phyloP scores from a whole-genome alignment of 23 red algal genomes.

The Chondrus crispus region DNA sequence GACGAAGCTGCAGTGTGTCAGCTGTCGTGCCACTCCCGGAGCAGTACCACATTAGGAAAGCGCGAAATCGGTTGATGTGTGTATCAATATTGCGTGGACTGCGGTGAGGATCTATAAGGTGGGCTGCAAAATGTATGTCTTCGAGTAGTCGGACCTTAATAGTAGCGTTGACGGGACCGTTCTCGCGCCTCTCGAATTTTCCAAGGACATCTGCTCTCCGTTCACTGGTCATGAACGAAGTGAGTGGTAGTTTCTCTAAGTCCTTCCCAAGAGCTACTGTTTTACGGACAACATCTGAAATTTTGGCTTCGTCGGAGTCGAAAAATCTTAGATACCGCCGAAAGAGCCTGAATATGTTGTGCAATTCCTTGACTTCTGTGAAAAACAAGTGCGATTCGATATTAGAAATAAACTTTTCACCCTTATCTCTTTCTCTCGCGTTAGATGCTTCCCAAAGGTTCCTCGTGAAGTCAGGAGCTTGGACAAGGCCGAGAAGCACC shows the following conservation, averaged over 20 bases:
- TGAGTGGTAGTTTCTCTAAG: background rate
- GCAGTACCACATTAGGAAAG: background rate
- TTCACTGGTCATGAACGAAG: background rate
- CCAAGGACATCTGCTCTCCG: background rate
- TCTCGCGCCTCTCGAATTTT: background rate
- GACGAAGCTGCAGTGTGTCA: background rate
- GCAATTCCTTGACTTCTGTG: background rate
- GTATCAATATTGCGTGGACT: background rate
- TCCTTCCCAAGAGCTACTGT: background rate
- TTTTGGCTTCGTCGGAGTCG: background rate
- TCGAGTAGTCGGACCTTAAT: background rate
- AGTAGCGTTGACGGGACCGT: background rate
- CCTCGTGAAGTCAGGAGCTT: background rate
- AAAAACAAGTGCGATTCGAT: background rate
- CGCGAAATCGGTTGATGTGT: background rate
- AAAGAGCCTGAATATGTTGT: background rate
- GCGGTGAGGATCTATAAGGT: background rate
- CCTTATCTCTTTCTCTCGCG: background rate
- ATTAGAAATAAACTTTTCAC: background rate
- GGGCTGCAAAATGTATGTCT: background rate
- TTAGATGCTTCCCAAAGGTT: background rate
- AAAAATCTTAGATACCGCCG: background rate
- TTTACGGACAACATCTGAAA: background rate
- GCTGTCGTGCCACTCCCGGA: background rate
- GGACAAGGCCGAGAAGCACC: background rate